Conservation (phyloP, 495 filamentous ascomycete genomes). For the Thermothielavioides terrestris region DNA sequence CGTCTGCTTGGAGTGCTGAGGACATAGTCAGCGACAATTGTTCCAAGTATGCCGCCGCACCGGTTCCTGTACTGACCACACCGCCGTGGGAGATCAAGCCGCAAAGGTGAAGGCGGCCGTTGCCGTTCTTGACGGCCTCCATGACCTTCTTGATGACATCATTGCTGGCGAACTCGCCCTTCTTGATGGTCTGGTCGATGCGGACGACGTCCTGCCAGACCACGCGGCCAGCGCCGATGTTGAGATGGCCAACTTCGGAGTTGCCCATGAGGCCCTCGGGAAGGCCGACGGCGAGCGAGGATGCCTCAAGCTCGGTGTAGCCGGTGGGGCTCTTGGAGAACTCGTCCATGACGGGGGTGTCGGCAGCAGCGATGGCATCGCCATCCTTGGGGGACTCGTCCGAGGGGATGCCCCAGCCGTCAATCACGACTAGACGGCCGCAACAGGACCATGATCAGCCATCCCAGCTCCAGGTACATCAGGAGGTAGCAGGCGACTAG, state of each 20-base stretch:
- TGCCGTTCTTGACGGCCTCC: slow-evolving; percentile 73
- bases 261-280: slow-evolving; percentile 98
- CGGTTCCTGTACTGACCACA: slow-evolving; percentile 48
- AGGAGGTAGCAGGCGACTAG: slow-evolving; percentile 38
- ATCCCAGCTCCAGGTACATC: slow-evolving; percentile 43
- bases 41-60: background rate
- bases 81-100: slow-evolving; percentile 91
- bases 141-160: slow-evolving; percentile 70
- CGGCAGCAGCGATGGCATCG: slow-evolving; percentile 86
- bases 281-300: slow-evolving; percentile 88
- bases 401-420: slow-evolving; percentile 90
- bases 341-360: slow-evolving; percentile 62
- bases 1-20: slow-evolving; percentile 79
- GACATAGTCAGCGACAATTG: background rate
- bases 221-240: slow-evolving; percentile 95
- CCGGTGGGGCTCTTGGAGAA: slow-evolving; percentile 33
- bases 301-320: slow-evolving; percentile 76
- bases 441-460: slow-evolving; percentile 45
- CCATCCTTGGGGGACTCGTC: slow-evolving; percentile 70
- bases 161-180: slow-evolving; percentile 68
- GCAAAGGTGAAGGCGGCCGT: slow-evolving; percentile 83
- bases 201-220: slow-evolving; percentile 99
- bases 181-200: slow-evolving; percentile 93
- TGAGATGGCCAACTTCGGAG: slow-evolving; percentile 95
- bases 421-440: slow-evolving; percentile 72